Evolutionary conservation across 2,329 filamentous ascomycete genomes (phyloP), one percentile per base, ranked within the genome.

Genomic region (Reticulascus tulasneorum): DNA sequence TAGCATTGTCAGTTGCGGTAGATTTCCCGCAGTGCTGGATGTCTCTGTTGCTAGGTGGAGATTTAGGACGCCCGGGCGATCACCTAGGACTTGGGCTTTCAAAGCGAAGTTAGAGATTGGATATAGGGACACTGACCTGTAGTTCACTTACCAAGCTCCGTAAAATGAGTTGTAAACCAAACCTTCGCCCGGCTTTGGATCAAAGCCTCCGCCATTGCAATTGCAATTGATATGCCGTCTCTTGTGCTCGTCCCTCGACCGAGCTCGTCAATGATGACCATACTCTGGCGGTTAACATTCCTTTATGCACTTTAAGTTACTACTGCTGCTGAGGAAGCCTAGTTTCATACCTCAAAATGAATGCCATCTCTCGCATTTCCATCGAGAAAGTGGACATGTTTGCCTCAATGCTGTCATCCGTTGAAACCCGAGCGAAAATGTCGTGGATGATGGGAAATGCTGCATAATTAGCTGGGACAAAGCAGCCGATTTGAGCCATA

Each of bases 331-430:
- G 2, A 9, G 5, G 7, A 1, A 13, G 2, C 9, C 12, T n/a
- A 7, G 3, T 11, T 9, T 30, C 39, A 2, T 52, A 70, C 70
- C 79, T 76, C 2, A 97, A 64, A 36, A 98, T 96, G 56, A 94
- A 95, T 0, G 90, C 88, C 65, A 91, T 94, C 52, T 97, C 93
- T 26, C 87, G 77, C 93, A 98, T 97, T 59, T 98, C 93, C 0
- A 88, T 75, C 0, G 90, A 87, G 55, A 97, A 98, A 0, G 88
- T 95, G 0, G 91, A 97, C 17, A 95, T 77, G 45, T 95, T 97
- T 12, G 84, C 83, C 62, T 95, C 87, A 16, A 94, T 84, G 44
- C 76, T 87, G 58, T 97, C 90, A 37, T 94, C 85, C 25, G 86
- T 84, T 0, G 89, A 91, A 8, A 95, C 73, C 3, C 93, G 77